phyloP scores from a whole-genome alignment of 2,329 filamentous ascomycete genomes.

The Aureobasidium sp. region DNA sequence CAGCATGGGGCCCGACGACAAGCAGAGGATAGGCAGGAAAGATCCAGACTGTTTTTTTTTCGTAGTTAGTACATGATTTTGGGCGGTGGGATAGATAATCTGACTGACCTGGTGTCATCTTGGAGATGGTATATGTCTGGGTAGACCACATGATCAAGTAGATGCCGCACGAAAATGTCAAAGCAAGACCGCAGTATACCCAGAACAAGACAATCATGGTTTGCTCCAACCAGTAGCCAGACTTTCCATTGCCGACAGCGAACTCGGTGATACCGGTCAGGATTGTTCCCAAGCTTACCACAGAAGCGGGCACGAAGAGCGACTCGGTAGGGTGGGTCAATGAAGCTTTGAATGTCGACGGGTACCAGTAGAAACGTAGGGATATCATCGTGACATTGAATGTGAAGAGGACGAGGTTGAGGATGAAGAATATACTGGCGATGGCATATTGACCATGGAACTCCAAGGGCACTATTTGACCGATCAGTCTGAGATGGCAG shows the following conservation, averaged over 20 bases:
- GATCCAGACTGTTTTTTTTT: conserved; percentile 65
- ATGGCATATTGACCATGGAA: conserved; percentile 41
- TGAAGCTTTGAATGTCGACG: conserved; percentile 62
- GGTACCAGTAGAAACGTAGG: conserved; percentile 61
- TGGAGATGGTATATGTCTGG: conserved; percentile 63
- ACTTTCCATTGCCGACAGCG: conserved; percentile 43
- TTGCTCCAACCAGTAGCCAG: conserved; percentile 49
- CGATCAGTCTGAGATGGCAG: neutral
- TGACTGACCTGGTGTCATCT: conserved; percentile 54
- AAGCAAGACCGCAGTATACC: conserved; percentile 63
- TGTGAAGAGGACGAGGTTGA: conserved; percentile 56
- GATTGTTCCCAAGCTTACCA: conserved; percentile 58
- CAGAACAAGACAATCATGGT: conserved; percentile 65
- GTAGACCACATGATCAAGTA: conserved; percentile 67
- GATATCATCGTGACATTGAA: conserved; percentile 62
- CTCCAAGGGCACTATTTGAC: conserved; percentile 32
- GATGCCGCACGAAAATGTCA: conserved; percentile 60
- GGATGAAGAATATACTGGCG: conserved; percentile 43
- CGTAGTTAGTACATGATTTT: neutral
- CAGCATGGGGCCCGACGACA: conserved; percentile 66
- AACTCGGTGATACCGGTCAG: conserved; percentile 69
- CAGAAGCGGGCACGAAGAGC: conserved; percentile 64
- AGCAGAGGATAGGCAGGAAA: conserved; percentile 79
- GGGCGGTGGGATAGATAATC: too few relatives aligned
- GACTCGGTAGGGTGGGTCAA: conserved; percentile 72